phyloP scores from a whole-genome alignment of 208 protist genomes.

The Plasmodiophora brassicae region DNA sequence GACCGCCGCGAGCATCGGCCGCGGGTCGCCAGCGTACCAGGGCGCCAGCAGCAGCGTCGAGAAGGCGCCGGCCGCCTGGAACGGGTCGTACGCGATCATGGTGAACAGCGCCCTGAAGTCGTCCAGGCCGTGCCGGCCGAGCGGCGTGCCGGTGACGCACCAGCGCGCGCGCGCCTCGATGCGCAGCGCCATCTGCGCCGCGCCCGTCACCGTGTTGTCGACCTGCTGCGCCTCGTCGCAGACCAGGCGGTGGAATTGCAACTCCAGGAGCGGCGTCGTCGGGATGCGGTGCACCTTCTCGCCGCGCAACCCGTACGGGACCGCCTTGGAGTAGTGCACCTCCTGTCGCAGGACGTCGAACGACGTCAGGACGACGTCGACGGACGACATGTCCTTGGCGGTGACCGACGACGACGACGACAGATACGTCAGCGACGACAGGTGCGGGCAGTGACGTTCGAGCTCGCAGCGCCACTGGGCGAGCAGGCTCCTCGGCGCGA shows the following conservation, averaged over 20 bases:
- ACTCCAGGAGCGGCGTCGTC: background rate
- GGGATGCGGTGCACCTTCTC: slow-evolving; percentile 3
- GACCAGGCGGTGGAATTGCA: background rate
- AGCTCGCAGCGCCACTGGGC: slow-evolving; percentile 17
- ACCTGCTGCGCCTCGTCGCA: slow-evolving; percentile 28
- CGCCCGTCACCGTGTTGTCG: background rate
- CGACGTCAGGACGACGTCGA: slow-evolving; percentile 12
- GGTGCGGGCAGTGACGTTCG: background rate
- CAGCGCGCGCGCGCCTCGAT: background rate
- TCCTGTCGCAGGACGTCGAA: slow-evolving; percentile 25
- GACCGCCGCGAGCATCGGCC: background rate
- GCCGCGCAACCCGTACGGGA: background rate
- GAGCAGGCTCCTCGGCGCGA: background rate
- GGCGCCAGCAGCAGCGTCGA: background rate
- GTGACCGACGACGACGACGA: background rate
- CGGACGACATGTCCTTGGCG: background rate
- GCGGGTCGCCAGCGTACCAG: background rate
- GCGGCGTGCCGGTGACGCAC: slow-evolving; percentile 31
- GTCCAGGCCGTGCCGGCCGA: background rate
- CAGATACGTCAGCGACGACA: background rate
- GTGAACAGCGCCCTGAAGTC: background rate
- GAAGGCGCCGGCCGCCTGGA: background rate
- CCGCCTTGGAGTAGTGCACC: background rate
- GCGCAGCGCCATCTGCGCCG: slow-evolving; percentile 13
- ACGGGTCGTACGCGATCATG: slow-evolving; percentile 24